Conservation (phyloP, 768 basidiomycete genomes). For the Boletus vermiculosoides region DNA sequence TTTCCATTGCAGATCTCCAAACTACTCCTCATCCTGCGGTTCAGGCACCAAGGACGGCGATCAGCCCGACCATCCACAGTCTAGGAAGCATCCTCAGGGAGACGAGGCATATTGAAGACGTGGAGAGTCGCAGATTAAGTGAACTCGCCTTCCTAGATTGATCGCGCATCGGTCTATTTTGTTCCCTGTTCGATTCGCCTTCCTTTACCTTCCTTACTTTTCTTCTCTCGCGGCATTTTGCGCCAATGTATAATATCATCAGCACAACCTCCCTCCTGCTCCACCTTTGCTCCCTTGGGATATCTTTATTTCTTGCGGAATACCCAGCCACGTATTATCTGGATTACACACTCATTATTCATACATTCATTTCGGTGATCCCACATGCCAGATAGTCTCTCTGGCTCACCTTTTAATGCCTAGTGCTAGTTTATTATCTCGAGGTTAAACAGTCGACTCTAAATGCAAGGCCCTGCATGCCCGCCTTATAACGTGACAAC, state of each 20-base stretch:
- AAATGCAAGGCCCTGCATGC: too few species aligned
- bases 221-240: slow-evolving; percentile 2
- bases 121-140: slow-evolving; percentile 65
- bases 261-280: not conserved
- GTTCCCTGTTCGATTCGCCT: not conserved
- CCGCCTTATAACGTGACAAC: too few species aligned
- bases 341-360: slow-evolving; percentile 18
- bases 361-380: slow-evolving; percentile 8
- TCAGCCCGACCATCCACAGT: slow-evolving; percentile 60
- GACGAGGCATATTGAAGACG: slow-evolving; percentile 57
- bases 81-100: slow-evolving; percentile 54
- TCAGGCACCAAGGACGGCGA: slow-evolving; percentile 37
- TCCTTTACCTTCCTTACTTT: not conserved
- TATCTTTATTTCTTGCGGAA: slow-evolving; percentile 5
- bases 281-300: not conserved
- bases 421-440: not conserved
- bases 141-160: slow-evolving; percentile 65
- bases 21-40: slow-evolving; percentile 18
- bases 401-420: not conserved
- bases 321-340: slow-evolving; percentile 1
- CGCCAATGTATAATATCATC: slow-evolving; percentile 1
- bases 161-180: slow-evolving; percentile 10
- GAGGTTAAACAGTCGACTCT: too few species aligned
- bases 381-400: not conserved
- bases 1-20: slow-evolving; percentile 33